Evolutionary conservation across 768 basidiomycete genomes (phyloP).

Genomic region (Coprinopsis sp.): DNA sequence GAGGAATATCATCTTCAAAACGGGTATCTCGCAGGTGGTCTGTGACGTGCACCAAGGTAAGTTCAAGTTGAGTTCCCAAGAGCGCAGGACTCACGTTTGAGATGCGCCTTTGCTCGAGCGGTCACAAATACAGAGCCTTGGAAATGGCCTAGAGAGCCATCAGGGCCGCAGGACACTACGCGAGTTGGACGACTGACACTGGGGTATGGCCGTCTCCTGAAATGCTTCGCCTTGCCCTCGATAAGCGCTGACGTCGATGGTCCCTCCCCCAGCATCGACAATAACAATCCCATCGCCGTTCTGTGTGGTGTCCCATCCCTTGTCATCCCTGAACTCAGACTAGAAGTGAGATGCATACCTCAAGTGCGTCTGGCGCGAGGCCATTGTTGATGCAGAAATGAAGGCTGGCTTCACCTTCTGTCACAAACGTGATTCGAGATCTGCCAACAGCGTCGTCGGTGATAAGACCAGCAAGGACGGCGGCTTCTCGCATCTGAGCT

Average conservation of each 20-base stretch:
- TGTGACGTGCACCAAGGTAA: background rate
- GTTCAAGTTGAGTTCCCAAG: background rate
- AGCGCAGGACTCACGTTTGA: slow-evolving; percentile 26
- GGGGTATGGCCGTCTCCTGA: background rate
- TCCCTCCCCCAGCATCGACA: slow-evolving; percentile 59
- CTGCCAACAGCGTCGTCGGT: slow-evolving; percentile 24
- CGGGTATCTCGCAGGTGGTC: background rate
- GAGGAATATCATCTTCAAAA: slow-evolving; percentile 28
- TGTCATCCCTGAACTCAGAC: background rate
- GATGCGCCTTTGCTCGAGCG: slow-evolving; percentile 29
- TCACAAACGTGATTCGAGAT: slow-evolving; percentile 43
- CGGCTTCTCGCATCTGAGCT: slow-evolving; percentile 42
- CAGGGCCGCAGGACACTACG: no score
- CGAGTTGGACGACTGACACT: no score
- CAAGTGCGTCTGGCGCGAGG: slow-evolving; percentile 4
- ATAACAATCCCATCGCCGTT: slow-evolving; percentile 42
- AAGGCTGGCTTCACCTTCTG: slow-evolving; percentile 52
- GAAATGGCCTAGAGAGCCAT: slow-evolving; percentile 29
- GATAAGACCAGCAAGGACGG: slow-evolving; percentile 41
- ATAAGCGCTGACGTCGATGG: slow-evolving; percentile 54
- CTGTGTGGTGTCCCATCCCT: slow-evolving; percentile 19
- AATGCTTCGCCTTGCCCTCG: slow-evolving; percentile 21
- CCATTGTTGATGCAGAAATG: slow-evolving; percentile 36
- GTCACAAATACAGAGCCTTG: slow-evolving; percentile 43
- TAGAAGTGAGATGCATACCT: background rate